phyloP scores from a whole-genome alignment of 331 rosid species.

The Rosa hybrid region DNA sequence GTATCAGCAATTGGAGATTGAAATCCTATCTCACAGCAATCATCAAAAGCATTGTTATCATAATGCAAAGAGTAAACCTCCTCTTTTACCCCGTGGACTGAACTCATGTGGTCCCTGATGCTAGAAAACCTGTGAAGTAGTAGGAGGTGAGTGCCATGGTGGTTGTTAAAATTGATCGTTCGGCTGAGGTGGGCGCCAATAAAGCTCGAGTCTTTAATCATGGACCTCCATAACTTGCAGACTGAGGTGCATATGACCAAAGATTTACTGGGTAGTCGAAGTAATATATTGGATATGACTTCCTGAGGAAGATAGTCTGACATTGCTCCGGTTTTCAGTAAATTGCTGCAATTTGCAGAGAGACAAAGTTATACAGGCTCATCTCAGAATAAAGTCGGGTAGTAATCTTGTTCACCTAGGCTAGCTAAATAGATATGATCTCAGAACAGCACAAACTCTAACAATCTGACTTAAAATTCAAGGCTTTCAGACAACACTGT shows the following conservation, averaged over 20 bases:
- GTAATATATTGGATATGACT: neutral
- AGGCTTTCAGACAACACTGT: neutral
- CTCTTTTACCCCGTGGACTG: neutral
- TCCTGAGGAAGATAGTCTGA: neutral
- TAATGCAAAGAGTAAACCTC: neutral
- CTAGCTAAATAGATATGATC: neutral
- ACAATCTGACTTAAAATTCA: neutral
- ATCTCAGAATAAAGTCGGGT: neutral
- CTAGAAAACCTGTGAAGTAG: neutral
- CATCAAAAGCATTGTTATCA: neutral
- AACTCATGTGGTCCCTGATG: too few species aligned
- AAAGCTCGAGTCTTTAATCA: neutral
- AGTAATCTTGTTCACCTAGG: neutral
- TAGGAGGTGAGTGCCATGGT: neutral
- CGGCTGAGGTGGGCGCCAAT: neutral
- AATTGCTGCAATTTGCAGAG: neutral
- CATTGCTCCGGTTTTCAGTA: neutral
- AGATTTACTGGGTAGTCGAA: neutral
- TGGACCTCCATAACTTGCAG: conserved; percentile 1
- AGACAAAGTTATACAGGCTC: neutral
- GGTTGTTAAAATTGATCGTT: neutral
- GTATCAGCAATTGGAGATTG: neutral
- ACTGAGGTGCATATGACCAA: neutral
- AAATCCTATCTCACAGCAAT: neutral
- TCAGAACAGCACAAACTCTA: neutral